These are phyloP conservation scores for Hypoxylon intermedium DNA, from an alignment of 495 filamentous ascomycete genomes.

Conservation along the genomic window DNA sequence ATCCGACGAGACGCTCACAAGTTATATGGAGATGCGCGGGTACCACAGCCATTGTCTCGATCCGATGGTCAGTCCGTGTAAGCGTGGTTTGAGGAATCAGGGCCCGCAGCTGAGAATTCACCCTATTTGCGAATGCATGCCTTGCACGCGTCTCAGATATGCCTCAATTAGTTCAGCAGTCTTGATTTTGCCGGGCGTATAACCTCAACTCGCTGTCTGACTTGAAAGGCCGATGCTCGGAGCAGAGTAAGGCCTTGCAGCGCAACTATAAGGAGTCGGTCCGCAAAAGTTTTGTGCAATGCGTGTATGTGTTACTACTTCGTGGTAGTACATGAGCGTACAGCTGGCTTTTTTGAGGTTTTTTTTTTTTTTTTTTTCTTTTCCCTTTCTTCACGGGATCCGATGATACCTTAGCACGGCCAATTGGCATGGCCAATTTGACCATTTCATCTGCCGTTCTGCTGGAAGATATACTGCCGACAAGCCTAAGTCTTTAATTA, in stretches of 20 bases:
- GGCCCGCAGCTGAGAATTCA: constrained; percentile 26
- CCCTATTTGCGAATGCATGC: constrained; percentile 22
- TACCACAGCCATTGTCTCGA: constrained; percentile 21
- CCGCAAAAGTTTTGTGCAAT: constrained; percentile 19
- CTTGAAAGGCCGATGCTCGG: constrained; percentile 29
- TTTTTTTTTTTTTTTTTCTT: too few relatives aligned
- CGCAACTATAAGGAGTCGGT: constrained; percentile 21
- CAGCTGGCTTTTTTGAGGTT: constrained; percentile 10
- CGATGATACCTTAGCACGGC: constrained; percentile 16
- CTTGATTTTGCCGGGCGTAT: constrained; percentile 20
- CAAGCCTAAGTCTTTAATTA: constrained; percentile 51
- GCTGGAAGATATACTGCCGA: constrained; percentile 54
- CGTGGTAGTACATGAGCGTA: constrained; percentile 15
- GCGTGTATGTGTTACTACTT: constrained; percentile 18
- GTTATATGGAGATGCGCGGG: constrained; percentile 27
- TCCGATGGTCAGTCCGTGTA: constrained; percentile 10
- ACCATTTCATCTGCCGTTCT: constrained; percentile 34
- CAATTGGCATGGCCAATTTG: constrained; percentile 1
- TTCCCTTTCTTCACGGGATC: constrained; percentile 6
- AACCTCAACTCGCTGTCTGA: constrained; percentile 16
- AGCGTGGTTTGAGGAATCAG: constrained; percentile 9
- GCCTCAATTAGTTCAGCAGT: constrained; percentile 19
- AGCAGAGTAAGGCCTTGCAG: constrained; percentile 8
- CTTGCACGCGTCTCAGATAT: constrained; percentile 12
- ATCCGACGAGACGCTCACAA: constrained; percentile 33